phyloP scores from a whole-genome alignment of 345 rosid species.

The Linum trigynum region DNA sequence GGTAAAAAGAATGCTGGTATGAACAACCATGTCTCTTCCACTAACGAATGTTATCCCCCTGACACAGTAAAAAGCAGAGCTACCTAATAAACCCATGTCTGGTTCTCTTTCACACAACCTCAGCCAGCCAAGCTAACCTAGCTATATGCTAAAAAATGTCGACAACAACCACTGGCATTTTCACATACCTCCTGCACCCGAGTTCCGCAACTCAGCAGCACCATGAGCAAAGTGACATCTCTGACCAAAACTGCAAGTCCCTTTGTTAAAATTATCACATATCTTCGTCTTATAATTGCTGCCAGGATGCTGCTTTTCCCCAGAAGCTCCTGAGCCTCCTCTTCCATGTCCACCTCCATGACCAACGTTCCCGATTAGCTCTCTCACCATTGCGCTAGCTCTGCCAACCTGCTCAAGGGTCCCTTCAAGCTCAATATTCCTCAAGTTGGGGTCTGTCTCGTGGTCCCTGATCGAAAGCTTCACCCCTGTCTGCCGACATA shows the following conservation, averaged over 20 bases:
- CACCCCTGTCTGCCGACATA: conserved; percentile 69
- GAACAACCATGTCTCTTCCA: neutral
- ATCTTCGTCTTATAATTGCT: conserved; percentile 76
- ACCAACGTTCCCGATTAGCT: conserved; percentile 50
- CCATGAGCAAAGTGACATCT: conserved; percentile 96
- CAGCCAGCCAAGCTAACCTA: neutral
- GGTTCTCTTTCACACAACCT: neutral
- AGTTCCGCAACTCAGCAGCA: conserved; percentile 49
- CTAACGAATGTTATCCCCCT: neutral
- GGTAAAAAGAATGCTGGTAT: too few relatives aligned
- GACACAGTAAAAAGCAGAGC: neutral
- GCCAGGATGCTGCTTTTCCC: conserved; percentile 28
- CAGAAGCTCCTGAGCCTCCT: conserved; percentile 24
- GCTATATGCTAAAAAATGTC: neutral
- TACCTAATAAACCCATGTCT: neutral
- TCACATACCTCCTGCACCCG: conserved; percentile 1
- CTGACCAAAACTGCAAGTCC: conserved; percentile 77
- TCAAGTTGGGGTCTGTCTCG: conserved; percentile 52
- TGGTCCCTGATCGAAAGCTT: conserved; percentile 66
- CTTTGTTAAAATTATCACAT: conserved; percentile 68
- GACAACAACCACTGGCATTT: too few relatives aligned
- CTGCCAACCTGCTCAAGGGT: conserved; percentile 71
- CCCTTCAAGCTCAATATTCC: conserved; percentile 78
- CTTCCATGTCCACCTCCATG: conserved; percentile 15
- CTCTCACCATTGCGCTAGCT: conserved; percentile 73